These are phyloP conservation scores for Chlamydomonas reinhardtii DNA, from an alignment of 163 green algal species.

Conservation along the genomic window DNA sequence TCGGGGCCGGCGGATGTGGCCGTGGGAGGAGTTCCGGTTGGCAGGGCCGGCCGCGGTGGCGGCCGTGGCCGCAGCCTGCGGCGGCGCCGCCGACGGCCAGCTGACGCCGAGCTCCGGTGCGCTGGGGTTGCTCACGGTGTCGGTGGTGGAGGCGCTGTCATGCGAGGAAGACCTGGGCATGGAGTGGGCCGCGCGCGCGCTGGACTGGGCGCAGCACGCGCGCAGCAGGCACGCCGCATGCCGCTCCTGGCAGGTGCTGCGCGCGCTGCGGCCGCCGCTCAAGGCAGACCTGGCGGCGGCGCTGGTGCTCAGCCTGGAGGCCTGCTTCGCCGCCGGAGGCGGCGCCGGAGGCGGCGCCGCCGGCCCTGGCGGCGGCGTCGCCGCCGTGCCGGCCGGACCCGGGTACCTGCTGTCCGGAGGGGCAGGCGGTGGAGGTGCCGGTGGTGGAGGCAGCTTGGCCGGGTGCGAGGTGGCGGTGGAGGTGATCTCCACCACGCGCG, in stretches of 20 bases:
- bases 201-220: constrained; percentile 87
- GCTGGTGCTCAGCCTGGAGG: constrained; percentile 83
- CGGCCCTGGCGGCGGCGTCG: too few species aligned
- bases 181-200: constrained; percentile 77
- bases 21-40: constrained; percentile 69
- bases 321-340: constrained; percentile 65
- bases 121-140: not conserved
- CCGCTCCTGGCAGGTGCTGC: constrained; percentile 81
- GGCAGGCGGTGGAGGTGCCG: too few species aligned
- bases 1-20: constrained; percentile 79
- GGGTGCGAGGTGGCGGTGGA: constrained; percentile 78
- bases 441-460: not conserved
- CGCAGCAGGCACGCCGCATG: constrained; percentile 78
- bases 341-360: not conserved
- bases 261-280: constrained; percentile 79
- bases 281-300: constrained; percentile 71
- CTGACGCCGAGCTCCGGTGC: constrained; percentile 11
- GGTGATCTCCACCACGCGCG: constrained; percentile 83
- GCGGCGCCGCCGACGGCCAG: not conserved
- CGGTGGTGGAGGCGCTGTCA: constrained; percentile 27
- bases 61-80: not conserved
- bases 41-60: constrained; percentile 14
- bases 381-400: too few species aligned
- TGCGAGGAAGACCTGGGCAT: constrained; percentile 60
- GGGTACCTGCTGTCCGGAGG: too few species aligned